Base-by-base conservation (phyloP, 257 asterid species). In the Knoxia roxburghii region DNA sequence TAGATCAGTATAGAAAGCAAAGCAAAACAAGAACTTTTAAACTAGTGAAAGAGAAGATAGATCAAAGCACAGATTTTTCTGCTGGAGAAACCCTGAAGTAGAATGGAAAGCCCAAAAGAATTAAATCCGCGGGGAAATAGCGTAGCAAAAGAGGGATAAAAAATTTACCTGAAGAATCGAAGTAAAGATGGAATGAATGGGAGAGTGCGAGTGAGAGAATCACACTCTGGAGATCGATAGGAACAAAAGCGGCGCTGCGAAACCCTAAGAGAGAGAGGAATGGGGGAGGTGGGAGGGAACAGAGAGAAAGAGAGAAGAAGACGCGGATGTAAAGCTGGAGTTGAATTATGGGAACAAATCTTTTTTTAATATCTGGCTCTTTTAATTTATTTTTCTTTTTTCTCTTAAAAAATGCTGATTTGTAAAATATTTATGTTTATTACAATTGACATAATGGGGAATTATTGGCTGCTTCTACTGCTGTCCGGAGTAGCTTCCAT, bases 251-350 rank as follows among this genome's bases (percentile, higher is more conserved):
- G 82, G 82, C 82, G 82, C 63, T 45, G 41, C 21, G 72, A 75
- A 80, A 74, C 82, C 82, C 82, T 74, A 72, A 60, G 75, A 73
- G 73, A 40, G 79, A 69, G 75, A 73, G 9, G 55, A 66, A 76
- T 33, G 35, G 15, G 73, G 33, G 50, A 46, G n/a, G 15, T 3
- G 15, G 50, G 7, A 14, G 7, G 65, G 41, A 53, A 59, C 73
- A 68, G 70, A 50, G 68, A 72, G 52, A 21, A 12, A n/a, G 49
- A n/a, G 52, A 58, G 67, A 23, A 54, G 14, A n/a, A 59, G 61
- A 71, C 81, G 84, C 77, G 79, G 73, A 60, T 60, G 82, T 68
- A 71, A 71, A 71, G 82, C 79, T 68, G 85, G 73, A 73, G 61
- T 71, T 71, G 72, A 74, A 71, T 69, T 69, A 79, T 79, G 77